phyloP scores from a whole-genome alignment of 441 rosid genomes.

The Metrosideros polymorpha region DNA sequence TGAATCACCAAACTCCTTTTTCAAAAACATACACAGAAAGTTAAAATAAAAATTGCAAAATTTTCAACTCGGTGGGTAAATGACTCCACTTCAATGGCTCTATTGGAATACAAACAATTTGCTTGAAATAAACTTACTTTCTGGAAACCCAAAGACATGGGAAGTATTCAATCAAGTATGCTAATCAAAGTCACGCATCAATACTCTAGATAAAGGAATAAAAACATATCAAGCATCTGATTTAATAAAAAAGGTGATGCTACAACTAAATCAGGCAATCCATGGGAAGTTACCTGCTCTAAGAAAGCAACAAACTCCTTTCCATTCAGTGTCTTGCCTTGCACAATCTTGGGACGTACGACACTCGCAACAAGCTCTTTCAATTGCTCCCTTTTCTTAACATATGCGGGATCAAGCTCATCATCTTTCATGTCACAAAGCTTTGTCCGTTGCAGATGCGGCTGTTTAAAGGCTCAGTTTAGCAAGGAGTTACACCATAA shows the following conservation, averaged over 20 bases:
- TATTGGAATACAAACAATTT: not conserved
- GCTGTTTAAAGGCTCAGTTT: conserved; percentile 41
- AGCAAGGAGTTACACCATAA: conserved; percentile 12
- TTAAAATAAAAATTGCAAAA: not conserved
- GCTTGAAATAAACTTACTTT: not conserved
- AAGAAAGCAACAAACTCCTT: conserved; percentile 88
- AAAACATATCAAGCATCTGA: not conserved
- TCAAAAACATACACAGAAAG: not conserved
- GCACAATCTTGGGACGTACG: conserved; percentile 88
- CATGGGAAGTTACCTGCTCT: conserved; percentile 53
- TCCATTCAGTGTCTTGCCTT: conserved; percentile 75
- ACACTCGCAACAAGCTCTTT: conserved; percentile 73
- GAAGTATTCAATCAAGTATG: not conserved
- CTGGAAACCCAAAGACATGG: not conserved
- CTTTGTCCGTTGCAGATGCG: conserved; percentile 94
- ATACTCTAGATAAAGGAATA: not conserved
- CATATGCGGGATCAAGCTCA: conserved; percentile 77
- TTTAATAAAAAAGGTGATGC: not conserved
- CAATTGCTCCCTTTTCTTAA: conserved; percentile 65
- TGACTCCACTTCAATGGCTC: not conserved
- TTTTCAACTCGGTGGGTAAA: not conserved
- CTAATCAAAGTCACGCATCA: not conserved
- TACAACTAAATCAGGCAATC: not conserved
- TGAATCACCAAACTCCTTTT: not conserved
- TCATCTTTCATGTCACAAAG: conserved; percentile 94